Percentiles rank a stretch among this genome's conserved stretches.
These are phyloP conservation scores for Ceriops zippeliana DNA, from an alignment of 345 rosid species.

Conservation along the genomic window DNA sequence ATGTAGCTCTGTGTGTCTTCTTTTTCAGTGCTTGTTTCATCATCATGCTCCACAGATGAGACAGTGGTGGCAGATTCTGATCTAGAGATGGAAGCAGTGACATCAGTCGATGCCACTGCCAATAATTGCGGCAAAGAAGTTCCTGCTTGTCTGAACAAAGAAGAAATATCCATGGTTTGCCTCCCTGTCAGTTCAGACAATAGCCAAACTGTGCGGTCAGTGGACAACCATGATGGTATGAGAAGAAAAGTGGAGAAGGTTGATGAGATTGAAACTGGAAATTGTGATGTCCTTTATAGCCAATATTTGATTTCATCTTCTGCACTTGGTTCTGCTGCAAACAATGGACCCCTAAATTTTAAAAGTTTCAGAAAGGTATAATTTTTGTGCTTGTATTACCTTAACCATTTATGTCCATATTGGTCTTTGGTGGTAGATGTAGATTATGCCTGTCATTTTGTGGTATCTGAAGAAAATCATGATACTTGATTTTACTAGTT, in stretches of 20 bases:
- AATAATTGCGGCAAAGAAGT: constrained; percentile 29
- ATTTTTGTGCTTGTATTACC: not conserved
- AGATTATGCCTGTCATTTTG: not conserved
- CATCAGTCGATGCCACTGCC: constrained; percentile 33
- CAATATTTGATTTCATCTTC: constrained; percentile 37
- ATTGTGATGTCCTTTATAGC: constrained; percentile 66
- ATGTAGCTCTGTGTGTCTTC: not conserved
- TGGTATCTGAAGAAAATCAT: too few relatives aligned
- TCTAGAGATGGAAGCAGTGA: constrained; percentile 52
- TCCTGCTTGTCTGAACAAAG: constrained; percentile 19
- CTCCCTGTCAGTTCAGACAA: constrained; percentile 14
- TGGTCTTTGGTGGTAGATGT: not conserved
- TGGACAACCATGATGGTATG: constrained; percentile 26
- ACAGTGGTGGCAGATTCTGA: constrained; percentile 94
- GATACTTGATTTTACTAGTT: too few relatives aligned
- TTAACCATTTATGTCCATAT: not conserved
- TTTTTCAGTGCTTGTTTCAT: constrained; percentile 67
- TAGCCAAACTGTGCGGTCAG: constrained; percentile 13
- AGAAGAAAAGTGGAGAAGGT: constrained; percentile 32
- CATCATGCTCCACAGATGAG: constrained; percentile 95
- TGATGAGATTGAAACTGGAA: constrained; percentile 52
- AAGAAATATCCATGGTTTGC: constrained; percentile 20
- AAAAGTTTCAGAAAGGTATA: constrained; percentile 85
- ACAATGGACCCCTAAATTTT: constrained; percentile 49
- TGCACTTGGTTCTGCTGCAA: constrained; percentile 23